Evolutionary conservation across 2,329 filamentous ascomycete genomes (phyloP).

Genomic region (Decorospora gaudefroyi): DNA sequence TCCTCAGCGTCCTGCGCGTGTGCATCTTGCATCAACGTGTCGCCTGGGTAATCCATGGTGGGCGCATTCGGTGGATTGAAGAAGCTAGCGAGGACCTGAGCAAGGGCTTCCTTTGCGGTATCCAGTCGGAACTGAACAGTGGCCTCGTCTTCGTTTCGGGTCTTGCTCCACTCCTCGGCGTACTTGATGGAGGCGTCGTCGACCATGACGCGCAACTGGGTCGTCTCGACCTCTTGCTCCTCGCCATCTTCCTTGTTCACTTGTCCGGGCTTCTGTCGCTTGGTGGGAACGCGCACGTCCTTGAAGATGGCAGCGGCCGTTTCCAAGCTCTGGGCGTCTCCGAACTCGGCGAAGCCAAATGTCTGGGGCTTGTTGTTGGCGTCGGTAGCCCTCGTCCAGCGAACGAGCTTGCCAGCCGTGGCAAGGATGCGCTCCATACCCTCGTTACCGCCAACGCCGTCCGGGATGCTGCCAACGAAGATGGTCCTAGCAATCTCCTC

Average conservation of each 20-base stretch:
- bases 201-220: conserved; percentile 69
- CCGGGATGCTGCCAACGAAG: conserved; percentile 84
- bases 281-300: conserved; percentile 78
- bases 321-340: conserved; percentile 84
- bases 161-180: conserved; percentile 77
- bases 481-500: conserved; percentile 93
- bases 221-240: conserved; percentile 63
- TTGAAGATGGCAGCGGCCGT: conserved; percentile 83
- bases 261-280: conserved; percentile 66
- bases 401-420: conserved; percentile 75
- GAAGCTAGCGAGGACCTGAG: conserved; percentile 69
- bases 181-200: conserved; percentile 84
- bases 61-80: conserved; percentile 63
- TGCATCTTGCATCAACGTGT: conserved; percentile 69
- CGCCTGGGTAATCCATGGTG: conserved; percentile 64
- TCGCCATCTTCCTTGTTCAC: conserved; percentile 50
- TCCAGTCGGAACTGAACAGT: conserved; percentile 70
- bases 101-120: conserved; percentile 68
- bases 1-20: conserved; percentile 60
- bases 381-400: conserved; percentile 81
- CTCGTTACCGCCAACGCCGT: conserved; percentile 75
- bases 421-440: conserved; percentile 77
- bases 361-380: conserved; percentile 80
- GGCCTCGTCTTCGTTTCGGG: conserved; percentile 65
- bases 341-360: conserved; percentile 96